These are phyloP conservation scores for Penicillium manginii DNA, from an alignment of 495 filamentous ascomycete species.

Conservation along the genomic window DNA sequence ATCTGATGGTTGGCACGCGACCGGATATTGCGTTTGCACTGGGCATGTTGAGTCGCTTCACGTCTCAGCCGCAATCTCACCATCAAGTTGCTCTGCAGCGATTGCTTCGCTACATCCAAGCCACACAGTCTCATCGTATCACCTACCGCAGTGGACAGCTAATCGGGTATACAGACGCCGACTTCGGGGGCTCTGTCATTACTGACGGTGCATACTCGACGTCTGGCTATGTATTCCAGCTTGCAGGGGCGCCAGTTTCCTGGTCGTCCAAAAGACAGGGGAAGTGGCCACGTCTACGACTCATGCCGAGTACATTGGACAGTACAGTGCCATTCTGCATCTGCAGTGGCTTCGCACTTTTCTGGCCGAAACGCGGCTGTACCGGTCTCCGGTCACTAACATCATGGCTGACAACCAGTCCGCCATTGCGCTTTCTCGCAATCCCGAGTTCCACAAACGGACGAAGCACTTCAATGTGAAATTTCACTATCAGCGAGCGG, in stretches of 20 bases:
- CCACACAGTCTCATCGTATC: too few species aligned
- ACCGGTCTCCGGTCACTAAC: constrained; percentile 18
- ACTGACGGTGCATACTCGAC: constrained; percentile 16
- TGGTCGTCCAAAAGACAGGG: constrained; percentile 22
- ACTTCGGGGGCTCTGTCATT: constrained; percentile 13
- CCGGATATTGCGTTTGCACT: background rate
- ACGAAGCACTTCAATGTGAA: constrained; percentile 26
- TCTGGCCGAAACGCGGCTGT: constrained; percentile 16
- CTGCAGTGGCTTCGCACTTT: too few species aligned
- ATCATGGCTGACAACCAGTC: constrained; percentile 24
- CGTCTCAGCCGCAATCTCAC: too few species aligned
- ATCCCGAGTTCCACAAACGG: constrained; percentile 23
- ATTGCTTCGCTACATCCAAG: too few species aligned
- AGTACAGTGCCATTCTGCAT: too few species aligned
- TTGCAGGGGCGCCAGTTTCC: constrained; percentile 18
- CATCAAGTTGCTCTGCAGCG: too few species aligned
- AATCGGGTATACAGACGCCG: too few species aligned
- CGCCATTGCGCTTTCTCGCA: constrained; percentile 17
- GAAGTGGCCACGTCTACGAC: too few species aligned
- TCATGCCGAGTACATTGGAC: too few species aligned
- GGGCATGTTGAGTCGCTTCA: background rate
- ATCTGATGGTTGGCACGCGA: background rate
- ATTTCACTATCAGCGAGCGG: constrained; percentile 24
- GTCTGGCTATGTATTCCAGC: constrained; percentile 17
- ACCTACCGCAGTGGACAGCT: too few species aligned